Conservation (phyloP, 176 grass and related monocot species). For the Tillandsia leiboldiana region DNA sequence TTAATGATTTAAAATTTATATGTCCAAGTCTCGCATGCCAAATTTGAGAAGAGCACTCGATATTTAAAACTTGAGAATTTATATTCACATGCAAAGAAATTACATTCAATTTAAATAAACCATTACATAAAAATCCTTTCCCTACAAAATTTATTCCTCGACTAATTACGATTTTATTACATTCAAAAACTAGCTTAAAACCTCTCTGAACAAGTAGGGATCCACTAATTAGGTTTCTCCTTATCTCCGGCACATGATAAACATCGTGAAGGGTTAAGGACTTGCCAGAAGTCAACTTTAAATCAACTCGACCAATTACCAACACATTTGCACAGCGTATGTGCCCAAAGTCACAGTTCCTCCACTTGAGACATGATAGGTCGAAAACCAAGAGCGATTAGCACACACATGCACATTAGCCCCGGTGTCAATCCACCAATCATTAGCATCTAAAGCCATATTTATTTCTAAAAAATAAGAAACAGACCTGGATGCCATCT, state of each 20-base stretch:
- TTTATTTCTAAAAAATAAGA: neutral
- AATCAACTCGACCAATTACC: neutral
- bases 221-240: neutral
- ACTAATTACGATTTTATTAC: neutral
- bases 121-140: too few species aligned
- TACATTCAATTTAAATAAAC: too few species aligned
- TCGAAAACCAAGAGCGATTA: neutral
- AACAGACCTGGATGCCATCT: neutral
- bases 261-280: neutral
- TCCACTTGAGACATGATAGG: neutral
- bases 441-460: neutral
- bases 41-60: neutral
- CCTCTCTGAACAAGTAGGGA: neutral
- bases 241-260: neutral
- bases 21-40: neutral
- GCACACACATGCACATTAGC: neutral
- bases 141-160: too few species aligned
- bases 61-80: too few species aligned
- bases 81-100: too few species aligned
- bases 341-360: neutral
- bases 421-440: neutral
- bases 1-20: neutral
- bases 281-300: neutral
- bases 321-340: neutral
- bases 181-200: too few species aligned